Percentiles rank a stretch among this genome's conserved stretches.
Conservation (phyloP, 129 eudicot genomes). For the Flaveria sonorensis region DNA sequence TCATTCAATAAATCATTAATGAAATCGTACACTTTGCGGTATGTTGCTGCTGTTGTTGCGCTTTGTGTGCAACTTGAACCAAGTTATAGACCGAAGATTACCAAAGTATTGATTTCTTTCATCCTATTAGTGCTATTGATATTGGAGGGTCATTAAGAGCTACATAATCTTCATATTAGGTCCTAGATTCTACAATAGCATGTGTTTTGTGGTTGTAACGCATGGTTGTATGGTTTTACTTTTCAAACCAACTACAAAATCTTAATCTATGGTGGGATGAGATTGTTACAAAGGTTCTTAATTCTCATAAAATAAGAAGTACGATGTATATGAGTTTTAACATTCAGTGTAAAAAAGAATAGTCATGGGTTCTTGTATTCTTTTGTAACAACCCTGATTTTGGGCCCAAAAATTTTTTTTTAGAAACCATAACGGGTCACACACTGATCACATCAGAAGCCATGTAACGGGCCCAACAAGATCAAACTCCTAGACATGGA, state of each 20-base stretch:
- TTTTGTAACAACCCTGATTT: too few species aligned
- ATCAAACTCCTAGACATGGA: too few species aligned
- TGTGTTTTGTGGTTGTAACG: conserved; percentile 6
- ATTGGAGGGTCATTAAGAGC: conserved; percentile 81
- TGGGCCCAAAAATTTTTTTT: too few species aligned
- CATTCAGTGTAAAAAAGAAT: conserved; percentile 39
- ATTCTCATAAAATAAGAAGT: conserved; percentile 22
- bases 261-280: not conserved
- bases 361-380: conserved; percentile 20
- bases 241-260: conserved; percentile 4
- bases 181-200: not conserved
- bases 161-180: conserved; percentile 13
- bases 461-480: too few species aligned
- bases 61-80: conserved; percentile 94
- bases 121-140: conserved; percentile 77
- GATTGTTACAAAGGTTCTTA: conserved; percentile 20
- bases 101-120: conserved; percentile 83
- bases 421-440: too few species aligned
- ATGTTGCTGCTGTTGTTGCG: conserved; percentile 95
- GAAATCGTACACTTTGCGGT: not conserved
- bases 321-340: conserved; percentile 34
- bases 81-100: conserved; percentile 87
- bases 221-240: conserved; percentile 27
- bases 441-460: too few species aligned
- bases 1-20: not conserved